Conservation (phyloP, 345 rosid genomes). For the Capsella bursapastoris region DNA sequence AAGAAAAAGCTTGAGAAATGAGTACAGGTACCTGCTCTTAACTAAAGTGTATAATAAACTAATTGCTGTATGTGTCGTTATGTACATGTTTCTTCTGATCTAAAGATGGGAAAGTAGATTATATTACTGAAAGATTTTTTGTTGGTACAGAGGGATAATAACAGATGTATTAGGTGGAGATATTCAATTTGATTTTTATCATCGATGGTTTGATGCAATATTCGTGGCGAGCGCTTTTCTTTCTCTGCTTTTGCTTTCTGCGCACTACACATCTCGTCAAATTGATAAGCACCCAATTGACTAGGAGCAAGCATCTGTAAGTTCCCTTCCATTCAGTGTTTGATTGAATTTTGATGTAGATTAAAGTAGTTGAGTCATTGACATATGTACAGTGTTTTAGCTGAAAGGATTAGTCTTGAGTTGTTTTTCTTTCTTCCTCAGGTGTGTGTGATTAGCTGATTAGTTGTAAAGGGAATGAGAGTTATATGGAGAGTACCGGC, state of each 20-base stretch:
- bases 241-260: slow-evolving; percentile 88
- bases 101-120: background rate
- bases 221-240: slow-evolving; percentile 97
- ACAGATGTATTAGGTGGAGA: slow-evolving; percentile 97
- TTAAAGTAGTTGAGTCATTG: background rate
- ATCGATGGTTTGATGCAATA: slow-evolving; percentile 97
- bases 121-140: slow-evolving; percentile 18
- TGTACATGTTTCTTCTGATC: background rate
- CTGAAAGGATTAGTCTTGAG: slow-evolving; percentile 25
- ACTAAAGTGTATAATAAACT: background rate
- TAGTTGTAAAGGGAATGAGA: slow-evolving; percentile 25
- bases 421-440: slow-evolving; percentile 2
- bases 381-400: background rate
- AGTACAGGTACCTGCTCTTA: slow-evolving; percentile 68
- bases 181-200: slow-evolving; percentile 96
- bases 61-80: slow-evolving; percentile 1
- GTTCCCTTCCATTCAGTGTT: slow-evolving; percentile 10
- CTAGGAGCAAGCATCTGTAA: slow-evolving; percentile 43
- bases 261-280: slow-evolving; percentile 96
- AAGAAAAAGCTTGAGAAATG: slow-evolving; percentile 91
- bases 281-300: slow-evolving; percentile 94
- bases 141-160: slow-evolving; percentile 75
- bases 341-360: slow-evolving; percentile 12
- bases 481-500: background rate
- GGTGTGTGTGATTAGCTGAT: slow-evolving; percentile 19